Evolutionary conservation across 2,329 filamentous ascomycete species (phyloP), one percentile per base, ranked within the genome.

Genomic region (Alternaria sp.): DNA sequence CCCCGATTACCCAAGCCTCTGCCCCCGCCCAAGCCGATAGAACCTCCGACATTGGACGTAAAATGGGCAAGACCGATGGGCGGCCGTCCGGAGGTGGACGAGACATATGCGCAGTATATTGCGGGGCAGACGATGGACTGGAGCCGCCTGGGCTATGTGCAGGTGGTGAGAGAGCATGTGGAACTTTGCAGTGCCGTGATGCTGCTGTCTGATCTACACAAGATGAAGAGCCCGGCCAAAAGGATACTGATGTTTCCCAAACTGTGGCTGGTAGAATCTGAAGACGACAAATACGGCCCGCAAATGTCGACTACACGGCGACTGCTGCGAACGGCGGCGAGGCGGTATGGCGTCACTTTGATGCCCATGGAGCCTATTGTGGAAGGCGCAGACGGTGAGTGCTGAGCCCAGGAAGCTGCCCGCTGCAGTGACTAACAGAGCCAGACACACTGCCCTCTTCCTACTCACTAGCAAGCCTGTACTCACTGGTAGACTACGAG

Each of bases 161-260:
- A 85, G 67, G 74, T 85, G 10, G 83, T 81, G 26, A 76, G 77
- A 21, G 77, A 78, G 21, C 82, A 83, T 43, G 79, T 80, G 43
- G 80, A 83, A 64, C 75, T 85, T n/a, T 86, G 84, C 74, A 82
- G 77, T 45, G 81, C 83, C 0, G 79, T 86, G 55, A 85, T 85
- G 82, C 74, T 85, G 32, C 79, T 85, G 44, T 81, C 79, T 3
- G 83, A 84, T 36, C 64, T 86, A 43, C 79, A 84, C 49, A 71
- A 75, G 40, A 75, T 81, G 69, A 82, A 79, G 69, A 83, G 81
- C 57, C 83, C 83, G 0, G 83, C 83, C 6, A 78, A 77, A 62
- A 75, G 79, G 52, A 72, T 85, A 6, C 68, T 86, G 30, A 64
- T 85, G 62, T 85, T 86, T 62, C 83, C 83, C 6, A 75, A 72